A percentile compares a stretch with the other conserved stretches of the same genome.
These are phyloP conservation scores for Cladosporium sp. DNA, from an alignment of 2,329 filamentous ascomycete species.

Conservation along the genomic window DNA sequence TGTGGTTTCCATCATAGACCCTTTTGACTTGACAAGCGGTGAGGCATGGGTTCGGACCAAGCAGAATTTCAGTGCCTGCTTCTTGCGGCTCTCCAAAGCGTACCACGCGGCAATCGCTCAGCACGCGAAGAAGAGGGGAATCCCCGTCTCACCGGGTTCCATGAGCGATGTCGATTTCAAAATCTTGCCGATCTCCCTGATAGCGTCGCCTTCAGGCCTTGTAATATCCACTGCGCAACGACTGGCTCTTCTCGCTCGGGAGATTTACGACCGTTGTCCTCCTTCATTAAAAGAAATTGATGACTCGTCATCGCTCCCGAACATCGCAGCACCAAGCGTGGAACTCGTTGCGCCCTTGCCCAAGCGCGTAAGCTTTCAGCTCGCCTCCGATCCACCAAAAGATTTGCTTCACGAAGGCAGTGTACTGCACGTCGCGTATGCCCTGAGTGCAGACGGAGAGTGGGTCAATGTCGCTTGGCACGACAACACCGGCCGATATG, in stretches of 20 bases:
- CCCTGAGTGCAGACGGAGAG: constrained; percentile 64
- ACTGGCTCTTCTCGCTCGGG: constrained; percentile 59
- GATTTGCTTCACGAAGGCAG: constrained; percentile 73
- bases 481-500: constrained; percentile 67
- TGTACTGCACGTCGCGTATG: constrained; percentile 74
- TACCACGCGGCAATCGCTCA: constrained; percentile 1
- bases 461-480: constrained; percentile 81
- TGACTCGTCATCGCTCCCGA: constrained; percentile 33
- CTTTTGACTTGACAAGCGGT: constrained; percentile 36
- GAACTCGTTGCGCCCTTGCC: constrained; percentile 65
- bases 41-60: constrained; percentile 9
- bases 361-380: constrained; percentile 68
- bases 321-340: constrained; percentile 61
- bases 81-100: constrained; percentile 1
- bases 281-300: constrained; percentile 30
- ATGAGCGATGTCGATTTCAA: constrained; percentile 64
- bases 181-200: constrained; percentile 61
- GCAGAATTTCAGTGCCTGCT: constrained; percentile 3
- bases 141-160: neutral
- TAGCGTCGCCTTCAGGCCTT: constrained; percentile 58
- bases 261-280: constrained; percentile 71
- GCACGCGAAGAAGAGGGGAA: neutral
- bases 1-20: constrained; percentile 72
- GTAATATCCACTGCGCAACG: constrained; percentile 57
- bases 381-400: constrained; percentile 60